Conservation (phyloP, 495 filamentous ascomycete species). For the Rhizodiscina lignyota region DNA sequence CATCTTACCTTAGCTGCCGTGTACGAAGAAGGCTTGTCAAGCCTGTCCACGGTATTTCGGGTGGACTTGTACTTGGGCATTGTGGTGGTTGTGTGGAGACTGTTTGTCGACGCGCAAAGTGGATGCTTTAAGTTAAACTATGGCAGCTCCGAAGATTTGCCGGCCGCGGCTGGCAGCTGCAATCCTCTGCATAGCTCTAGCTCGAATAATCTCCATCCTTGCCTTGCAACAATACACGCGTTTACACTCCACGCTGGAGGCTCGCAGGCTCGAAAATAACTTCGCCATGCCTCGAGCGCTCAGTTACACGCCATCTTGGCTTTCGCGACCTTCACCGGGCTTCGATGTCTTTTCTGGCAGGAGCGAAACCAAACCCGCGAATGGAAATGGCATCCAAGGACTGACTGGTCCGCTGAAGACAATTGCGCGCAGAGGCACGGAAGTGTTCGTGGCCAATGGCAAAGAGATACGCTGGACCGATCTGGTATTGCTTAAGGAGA, state of each 20-base stretch:
- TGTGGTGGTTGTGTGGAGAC: too few relatives aligned
- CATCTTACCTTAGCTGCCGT: constrained; percentile 58
- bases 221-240: too few relatives aligned
- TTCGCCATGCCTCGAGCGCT: constrained; percentile 71
- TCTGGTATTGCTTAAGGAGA: constrained; percentile 55
- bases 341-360: constrained; percentile 49
- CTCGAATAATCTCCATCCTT: too few relatives aligned
- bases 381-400: background rate
- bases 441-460: constrained; percentile 69
- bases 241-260: too few relatives aligned
- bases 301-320: constrained; percentile 69
- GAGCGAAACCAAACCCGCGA: constrained; percentile 9
- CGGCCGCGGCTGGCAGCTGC: too few relatives aligned
- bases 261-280: too few relatives aligned
- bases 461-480: constrained; percentile 81
- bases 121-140: too few relatives aligned
- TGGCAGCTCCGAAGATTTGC: too few relatives aligned
- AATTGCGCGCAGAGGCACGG: constrained; percentile 56
- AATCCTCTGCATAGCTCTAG: too few relatives aligned
- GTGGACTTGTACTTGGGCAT: too few relatives aligned
- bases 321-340: constrained; percentile 56
- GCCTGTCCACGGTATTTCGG: constrained; percentile 71
- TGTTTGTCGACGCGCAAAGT: too few relatives aligned
- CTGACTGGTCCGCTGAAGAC: constrained; percentile 35
- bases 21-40: constrained; percentile 83